A percentile compares a stretch with the other conserved stretches of the same genome.
Conservation (phyloP, 2,329 filamentous ascomycete genomes). For the Fusarium cyanostomum region DNA sequence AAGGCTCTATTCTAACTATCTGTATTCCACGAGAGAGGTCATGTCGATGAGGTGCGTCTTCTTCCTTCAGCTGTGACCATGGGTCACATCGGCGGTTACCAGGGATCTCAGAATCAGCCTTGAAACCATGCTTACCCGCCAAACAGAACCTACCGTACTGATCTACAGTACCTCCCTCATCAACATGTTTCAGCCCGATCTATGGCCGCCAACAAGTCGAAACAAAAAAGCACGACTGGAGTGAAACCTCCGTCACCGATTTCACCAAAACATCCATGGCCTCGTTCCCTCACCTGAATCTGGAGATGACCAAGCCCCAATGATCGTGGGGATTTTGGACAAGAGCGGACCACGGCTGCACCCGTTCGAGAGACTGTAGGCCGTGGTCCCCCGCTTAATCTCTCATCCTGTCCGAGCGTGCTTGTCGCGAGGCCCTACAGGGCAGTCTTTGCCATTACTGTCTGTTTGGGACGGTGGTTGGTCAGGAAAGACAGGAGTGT, state of each 20-base stretch:
- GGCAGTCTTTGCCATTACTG: neutral
- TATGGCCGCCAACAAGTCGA: neutral
- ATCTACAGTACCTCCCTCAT: neutral
- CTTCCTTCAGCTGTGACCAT: neutral
- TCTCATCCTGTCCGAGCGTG: slow-evolving; percentile 1
- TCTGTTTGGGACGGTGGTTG: neutral
- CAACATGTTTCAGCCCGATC: neutral
- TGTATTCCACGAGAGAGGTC: no score
- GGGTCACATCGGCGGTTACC: neutral
- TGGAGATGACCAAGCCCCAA: slow-evolving; percentile 12
- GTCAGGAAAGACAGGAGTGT: neutral
- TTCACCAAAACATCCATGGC: slow-evolving; percentile 5
- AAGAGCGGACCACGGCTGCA: neutral
- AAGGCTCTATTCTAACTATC: no score
- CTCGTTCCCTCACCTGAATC: slow-evolving; percentile 35
- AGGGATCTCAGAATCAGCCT: slow-evolving; percentile 14
- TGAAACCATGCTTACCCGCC: slow-evolving; percentile 29
- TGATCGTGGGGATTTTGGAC: neutral
- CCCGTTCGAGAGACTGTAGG: neutral
- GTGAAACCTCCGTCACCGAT: neutral
- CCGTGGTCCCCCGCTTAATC: slow-evolving; percentile 21
- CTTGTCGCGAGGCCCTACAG: neutral
- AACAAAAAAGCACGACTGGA: slow-evolving; percentile 6
- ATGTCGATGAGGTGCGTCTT: neutral
- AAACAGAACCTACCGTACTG: neutral